phyloP scores from a whole-genome alignment of 2,329 filamentous ascomycete genomes.

The Aspergillus cejpii region DNA sequence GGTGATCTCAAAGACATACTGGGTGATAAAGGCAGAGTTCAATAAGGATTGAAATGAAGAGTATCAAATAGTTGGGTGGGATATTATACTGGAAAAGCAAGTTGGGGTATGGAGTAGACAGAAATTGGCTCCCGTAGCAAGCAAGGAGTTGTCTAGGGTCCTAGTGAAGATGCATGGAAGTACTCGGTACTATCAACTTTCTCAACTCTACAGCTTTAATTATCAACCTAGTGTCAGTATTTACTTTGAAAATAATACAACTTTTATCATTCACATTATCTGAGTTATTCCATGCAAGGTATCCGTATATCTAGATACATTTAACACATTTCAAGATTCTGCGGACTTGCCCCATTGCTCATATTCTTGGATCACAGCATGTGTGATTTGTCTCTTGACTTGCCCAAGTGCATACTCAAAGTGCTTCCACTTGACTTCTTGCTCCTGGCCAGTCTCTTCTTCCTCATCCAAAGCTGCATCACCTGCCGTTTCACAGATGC shows the following conservation, averaged over 20 bases:
- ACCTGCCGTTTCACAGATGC: constrained; percentile 49
- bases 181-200: no score
- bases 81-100: background rate
- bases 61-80: background rate
- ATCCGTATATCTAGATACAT: no score
- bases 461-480: constrained; percentile 49
- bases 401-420: constrained; percentile 40
- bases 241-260: no score
- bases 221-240: no score
- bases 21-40: background rate
- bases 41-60: no score
- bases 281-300: no score
- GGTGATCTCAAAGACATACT: constrained; percentile 25
- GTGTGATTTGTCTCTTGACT: constrained; percentile 55
- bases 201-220: no score
- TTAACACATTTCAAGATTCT: constrained; percentile 6
- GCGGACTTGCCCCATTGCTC: constrained; percentile 46
- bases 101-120: no score
- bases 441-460: constrained; percentile 38
- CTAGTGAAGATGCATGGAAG: no score
- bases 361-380: constrained; percentile 53
- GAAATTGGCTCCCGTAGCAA: no score
- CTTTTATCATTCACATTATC: no score
- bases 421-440: constrained; percentile 37
- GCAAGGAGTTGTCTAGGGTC: no score